Conservation (phyloP, 768 basidiomycete species). For the Trametes sanguinea region DNA sequence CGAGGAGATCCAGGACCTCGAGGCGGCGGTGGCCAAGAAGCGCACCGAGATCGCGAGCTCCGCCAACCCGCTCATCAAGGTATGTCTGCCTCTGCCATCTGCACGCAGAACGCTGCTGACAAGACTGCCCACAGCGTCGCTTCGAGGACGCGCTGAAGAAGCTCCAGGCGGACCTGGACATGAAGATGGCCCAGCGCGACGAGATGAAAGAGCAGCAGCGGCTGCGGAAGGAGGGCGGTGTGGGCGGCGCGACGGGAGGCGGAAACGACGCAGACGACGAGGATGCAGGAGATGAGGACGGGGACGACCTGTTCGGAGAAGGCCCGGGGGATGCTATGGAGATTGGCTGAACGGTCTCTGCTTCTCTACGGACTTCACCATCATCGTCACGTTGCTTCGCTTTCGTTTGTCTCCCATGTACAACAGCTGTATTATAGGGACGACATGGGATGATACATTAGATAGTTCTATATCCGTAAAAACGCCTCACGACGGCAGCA, state of each 20-base stretch:
- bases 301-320: conserved; percentile 37
- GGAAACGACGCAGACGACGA: conserved; percentile 43
- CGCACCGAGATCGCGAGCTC: conserved; percentile 79
- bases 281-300: conserved; percentile 28
- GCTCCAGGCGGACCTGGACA: conserved; percentile 80
- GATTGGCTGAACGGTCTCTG: conserved; percentile 23
- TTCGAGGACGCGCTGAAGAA: conserved; percentile 93
- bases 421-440: conserved; percentile 13
- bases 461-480: conserved; percentile 1
- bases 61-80: conserved; percentile 85
- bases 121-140: conserved; percentile 59
- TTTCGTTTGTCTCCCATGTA: conserved; percentile 1
- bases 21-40: conserved; percentile 87
- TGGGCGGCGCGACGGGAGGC: conserved; percentile 42
- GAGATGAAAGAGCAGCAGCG: conserved; percentile 77
- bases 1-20: conserved; percentile 88
- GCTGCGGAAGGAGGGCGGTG: conserved; percentile 63
- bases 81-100: conserved; percentile 29
- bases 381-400: background rate
- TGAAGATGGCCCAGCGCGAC: conserved; percentile 78
- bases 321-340: conserved; percentile 31
- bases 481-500: conserved; percentile 37
- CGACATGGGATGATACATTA: background rate
- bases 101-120: background rate
- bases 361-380: background rate